phyloP scores from a whole-genome alignment of 176 grass and related monocot species.

The Triticum dicoccoides region DNA sequence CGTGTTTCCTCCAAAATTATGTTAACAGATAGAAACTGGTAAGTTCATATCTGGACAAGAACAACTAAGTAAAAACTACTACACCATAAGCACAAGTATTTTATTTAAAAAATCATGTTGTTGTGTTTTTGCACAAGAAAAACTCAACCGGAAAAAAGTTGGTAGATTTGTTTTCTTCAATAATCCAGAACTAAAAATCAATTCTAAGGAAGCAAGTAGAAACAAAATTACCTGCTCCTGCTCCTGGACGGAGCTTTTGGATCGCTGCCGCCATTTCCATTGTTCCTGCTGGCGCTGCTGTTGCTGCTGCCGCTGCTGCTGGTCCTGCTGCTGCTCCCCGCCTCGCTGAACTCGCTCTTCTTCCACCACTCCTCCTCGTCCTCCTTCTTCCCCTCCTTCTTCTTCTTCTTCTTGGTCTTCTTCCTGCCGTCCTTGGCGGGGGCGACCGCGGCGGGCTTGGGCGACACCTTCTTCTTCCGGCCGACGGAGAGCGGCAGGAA shows the following conservation, averaged over 20 bases:
- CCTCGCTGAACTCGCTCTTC: constrained; percentile 57
- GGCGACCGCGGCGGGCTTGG: constrained; percentile 13
- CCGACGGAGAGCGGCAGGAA: constrained; percentile 55
- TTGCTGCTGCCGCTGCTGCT: constrained; percentile 56
- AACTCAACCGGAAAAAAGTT: not conserved
- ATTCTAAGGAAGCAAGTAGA: not conserved
- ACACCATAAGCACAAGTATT: not conserved
- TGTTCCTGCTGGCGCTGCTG: constrained; percentile 32
- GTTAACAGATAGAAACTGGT: not conserved
- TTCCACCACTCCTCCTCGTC: constrained; percentile 66
- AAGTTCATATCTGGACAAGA: not conserved
- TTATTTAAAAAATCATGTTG: not conserved
- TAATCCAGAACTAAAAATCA: not conserved
- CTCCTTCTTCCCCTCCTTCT: not conserved
- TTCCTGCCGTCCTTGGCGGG: constrained; percentile 10
- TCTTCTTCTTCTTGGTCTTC: not conserved
- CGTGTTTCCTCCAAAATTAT: not conserved
- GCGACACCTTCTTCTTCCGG: constrained; percentile 64
- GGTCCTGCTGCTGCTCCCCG: constrained; percentile 49
- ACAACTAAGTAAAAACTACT: not conserved
- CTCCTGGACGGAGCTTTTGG: constrained; percentile 23
- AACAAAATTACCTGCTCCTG: constrained; percentile 30
- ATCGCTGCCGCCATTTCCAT: not conserved
- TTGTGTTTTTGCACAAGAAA: not conserved
- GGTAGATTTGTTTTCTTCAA: not conserved